Base-by-base conservation (phyloP, 169 alveolate genomes). In the Cryptosporidium ryanae region DNA sequence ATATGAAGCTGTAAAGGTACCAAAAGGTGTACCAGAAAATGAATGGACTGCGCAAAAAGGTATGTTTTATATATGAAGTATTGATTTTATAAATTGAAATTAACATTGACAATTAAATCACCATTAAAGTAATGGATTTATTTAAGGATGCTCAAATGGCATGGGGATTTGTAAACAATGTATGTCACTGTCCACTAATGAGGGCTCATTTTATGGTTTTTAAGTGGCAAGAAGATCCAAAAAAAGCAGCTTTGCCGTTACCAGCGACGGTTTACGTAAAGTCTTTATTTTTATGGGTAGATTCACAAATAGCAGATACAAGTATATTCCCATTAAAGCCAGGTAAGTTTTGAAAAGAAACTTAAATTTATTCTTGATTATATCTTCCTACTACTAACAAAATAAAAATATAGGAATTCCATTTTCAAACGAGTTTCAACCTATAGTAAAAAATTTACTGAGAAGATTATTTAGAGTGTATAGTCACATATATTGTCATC, bases 161-260 rank as follows among this genome's bases (percentile, higher is more conserved):
- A n/a, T 76, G 87, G 87, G 87, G 87, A 23, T 76, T 76, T 76
- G 87, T 76, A 18, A 54, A 71, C 64, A 76, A 34, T 43, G 68
- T 44, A 15, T 76, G 87, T 61, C 87, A 76, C 25, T 76, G 87
- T 31, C 87, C 87, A 17, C 64, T 76, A 13, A 76, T 76, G 87
- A 76, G 87, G 48, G 87, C 87, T 59, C 87, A 76, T 76, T 76
- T 76, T 48, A 76, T 76, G 87, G 87, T 76, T 2, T 76, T 76
- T 38, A 76, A 76, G n/a, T 76, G 87, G 87, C 87, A 76, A 76
- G 87, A 76, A 17, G 71, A 76, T 43, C 87, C 87, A 32, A 55
- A 76, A 18, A 76, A 76, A 50, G 87, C 87, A 13, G 87, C 87
- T 13, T 7, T 76, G 25, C 87, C 87, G 23, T 61, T 76, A n/a